These are phyloP conservation scores for Penicillium sp. DNA, from an alignment of 2,329 filamentous ascomycete species.

Conservation along the genomic window DNA sequence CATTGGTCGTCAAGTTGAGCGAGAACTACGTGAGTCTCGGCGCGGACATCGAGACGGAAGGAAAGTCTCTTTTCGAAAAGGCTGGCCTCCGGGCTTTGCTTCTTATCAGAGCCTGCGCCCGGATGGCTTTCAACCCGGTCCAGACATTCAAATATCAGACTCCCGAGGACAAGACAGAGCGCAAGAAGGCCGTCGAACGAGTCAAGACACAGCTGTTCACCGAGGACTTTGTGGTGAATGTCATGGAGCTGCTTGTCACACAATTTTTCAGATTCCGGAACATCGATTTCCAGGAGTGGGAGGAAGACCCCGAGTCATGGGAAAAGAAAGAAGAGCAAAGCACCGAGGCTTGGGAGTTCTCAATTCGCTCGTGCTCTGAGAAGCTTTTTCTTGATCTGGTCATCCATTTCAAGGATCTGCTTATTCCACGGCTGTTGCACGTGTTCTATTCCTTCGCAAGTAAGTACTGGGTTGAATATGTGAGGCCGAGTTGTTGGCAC, in stretches of 20 bases:
- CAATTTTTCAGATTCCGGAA: slow-evolving; percentile 87
- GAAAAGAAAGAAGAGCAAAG: slow-evolving; percentile 86
- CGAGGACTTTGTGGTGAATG: slow-evolving; percentile 75
- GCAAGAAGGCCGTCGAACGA: slow-evolving; percentile 69
- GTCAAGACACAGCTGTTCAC: slow-evolving; percentile 78
- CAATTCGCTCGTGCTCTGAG: slow-evolving; percentile 89
- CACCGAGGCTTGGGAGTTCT: slow-evolving; percentile 87
- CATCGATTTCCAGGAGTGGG: slow-evolving; percentile 87
- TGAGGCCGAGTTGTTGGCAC: background rate
- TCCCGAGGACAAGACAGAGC: slow-evolving; percentile 75
- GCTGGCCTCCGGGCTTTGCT: slow-evolving; percentile 83
- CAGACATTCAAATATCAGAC: slow-evolving; percentile 85
- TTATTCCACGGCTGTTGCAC: slow-evolving; percentile 77
- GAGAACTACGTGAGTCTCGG: slow-evolving; percentile 63
- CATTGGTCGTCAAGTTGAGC: slow-evolving; percentile 76
- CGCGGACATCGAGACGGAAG: slow-evolving; percentile 55
- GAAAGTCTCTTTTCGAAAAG: slow-evolving; percentile 71
- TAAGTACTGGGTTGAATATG: slow-evolving; percentile 45
- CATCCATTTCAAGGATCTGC: slow-evolving; percentile 82
- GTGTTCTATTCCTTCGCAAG: slow-evolving; percentile 82
- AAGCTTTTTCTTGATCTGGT: slow-evolving; percentile 92
- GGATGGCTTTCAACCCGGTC: slow-evolving; percentile 80
- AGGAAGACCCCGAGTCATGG: slow-evolving; percentile 94
- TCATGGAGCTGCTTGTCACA: slow-evolving; percentile 84
- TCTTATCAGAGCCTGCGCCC: slow-evolving; percentile 79